Evolutionary conservation across 2,329 filamentous ascomycete genomes (phyloP).

Genomic region (Fusarium euwallaceae): DNA sequence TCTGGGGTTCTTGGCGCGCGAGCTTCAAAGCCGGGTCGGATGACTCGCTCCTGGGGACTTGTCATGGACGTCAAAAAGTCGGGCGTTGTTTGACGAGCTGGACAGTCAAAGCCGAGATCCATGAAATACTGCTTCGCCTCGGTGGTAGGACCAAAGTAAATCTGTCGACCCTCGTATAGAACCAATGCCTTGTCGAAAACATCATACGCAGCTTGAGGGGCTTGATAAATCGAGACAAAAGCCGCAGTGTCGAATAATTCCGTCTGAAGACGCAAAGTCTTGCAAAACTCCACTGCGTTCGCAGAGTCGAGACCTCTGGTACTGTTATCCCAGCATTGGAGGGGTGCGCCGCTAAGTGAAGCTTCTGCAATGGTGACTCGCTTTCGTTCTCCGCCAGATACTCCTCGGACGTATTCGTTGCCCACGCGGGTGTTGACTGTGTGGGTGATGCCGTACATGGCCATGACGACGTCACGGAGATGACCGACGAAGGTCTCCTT

Average conservation of each 20-base stretch:
- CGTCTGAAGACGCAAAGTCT: conserved; percentile 70
- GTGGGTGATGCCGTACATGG: conserved; percentile 77
- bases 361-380: conserved; percentile 55
- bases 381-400: conserved; percentile 66
- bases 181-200: conserved; percentile 78
- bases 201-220: conserved; percentile 56
- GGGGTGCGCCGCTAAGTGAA: conserved; percentile 53
- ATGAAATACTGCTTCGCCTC: conserved; percentile 46
- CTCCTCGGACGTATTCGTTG: conserved; percentile 75
- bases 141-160: conserved; percentile 57
- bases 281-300: conserved; percentile 76
- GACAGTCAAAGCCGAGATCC: conserved; percentile 68
- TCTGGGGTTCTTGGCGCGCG: conserved; percentile 52
- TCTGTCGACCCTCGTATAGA: conserved; percentile 76
- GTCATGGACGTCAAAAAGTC: conserved; percentile 75
- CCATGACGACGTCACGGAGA: conserved; percentile 77
- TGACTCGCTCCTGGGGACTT: conserved; percentile 50
- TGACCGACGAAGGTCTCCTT: conserved; percentile 67
- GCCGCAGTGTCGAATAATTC: conserved; percentile 70
- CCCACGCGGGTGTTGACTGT: conserved; percentile 77
- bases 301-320: conserved; percentile 74
- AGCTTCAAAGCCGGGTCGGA: conserved; percentile 49
- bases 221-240: conserved; percentile 75
- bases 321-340: conserved; percentile 80
- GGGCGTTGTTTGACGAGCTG: conserved; percentile 70